Conservation (phyloP, 1,284 basidiomycete species). For the Ustilago lituana region DNA sequence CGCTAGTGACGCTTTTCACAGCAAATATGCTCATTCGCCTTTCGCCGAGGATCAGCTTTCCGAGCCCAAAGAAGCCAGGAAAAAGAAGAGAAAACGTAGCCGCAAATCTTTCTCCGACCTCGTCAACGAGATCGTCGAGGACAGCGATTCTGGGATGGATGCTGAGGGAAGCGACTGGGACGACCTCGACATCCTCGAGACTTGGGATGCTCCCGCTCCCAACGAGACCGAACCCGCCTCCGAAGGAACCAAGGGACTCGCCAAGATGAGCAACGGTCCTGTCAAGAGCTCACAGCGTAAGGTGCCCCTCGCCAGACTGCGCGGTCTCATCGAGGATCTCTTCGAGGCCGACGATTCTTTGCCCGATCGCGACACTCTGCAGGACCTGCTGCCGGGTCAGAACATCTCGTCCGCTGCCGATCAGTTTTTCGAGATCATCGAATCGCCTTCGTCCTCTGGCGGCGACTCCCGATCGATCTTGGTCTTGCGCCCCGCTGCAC, state of each 20-base stretch:
- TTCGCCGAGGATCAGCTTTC: background rate
- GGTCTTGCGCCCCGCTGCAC: slow-evolving; percentile 31
- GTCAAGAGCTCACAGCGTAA: slow-evolving; percentile 45
- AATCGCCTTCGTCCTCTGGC: slow-evolving; percentile 23
- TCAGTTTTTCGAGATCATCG: slow-evolving; percentile 68
- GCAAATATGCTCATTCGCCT: background rate
- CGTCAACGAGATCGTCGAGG: slow-evolving; percentile 38
- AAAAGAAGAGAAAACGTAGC: slow-evolving; percentile 23
- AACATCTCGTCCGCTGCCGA: slow-evolving; percentile 76
- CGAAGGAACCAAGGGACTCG: slow-evolving; percentile 17
- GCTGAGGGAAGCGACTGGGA: slow-evolving; percentile 54
- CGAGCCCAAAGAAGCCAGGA: slow-evolving; percentile 10
- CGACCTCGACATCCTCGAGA: slow-evolving; percentile 34
- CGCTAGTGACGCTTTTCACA: background rate
- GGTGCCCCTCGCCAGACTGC: slow-evolving; percentile 77
- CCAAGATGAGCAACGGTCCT: slow-evolving; percentile 44
- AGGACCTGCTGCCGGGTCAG: slow-evolving; percentile 71
- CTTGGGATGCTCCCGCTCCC: slow-evolving; percentile 9
- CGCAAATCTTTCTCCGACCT: slow-evolving; percentile 32
- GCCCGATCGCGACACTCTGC: slow-evolving; percentile 73
- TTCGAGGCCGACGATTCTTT: slow-evolving; percentile 87
- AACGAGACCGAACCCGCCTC: slow-evolving; percentile 5
- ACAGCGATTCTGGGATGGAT: slow-evolving; percentile 43
- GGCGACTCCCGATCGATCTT: slow-evolving; percentile 17
- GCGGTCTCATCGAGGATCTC: slow-evolving; percentile 79